Evolutionary conservation across 805 yeast species (phyloP), one percentile per base, ranked within the genome.

Genomic region (Limtongia smithiae): DNA sequence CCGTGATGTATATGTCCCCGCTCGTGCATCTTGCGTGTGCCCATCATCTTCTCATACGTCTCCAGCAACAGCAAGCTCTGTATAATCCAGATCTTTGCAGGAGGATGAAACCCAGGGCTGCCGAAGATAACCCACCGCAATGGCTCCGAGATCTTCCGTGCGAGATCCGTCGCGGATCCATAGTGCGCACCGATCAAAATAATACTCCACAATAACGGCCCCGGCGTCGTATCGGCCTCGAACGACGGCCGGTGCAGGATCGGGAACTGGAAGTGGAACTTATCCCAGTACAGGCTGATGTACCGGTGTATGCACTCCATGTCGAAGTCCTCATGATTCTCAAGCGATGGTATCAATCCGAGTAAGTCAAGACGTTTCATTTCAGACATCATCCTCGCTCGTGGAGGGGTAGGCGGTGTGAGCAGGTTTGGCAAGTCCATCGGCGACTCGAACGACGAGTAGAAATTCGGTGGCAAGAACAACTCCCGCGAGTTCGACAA

Each of bases 1-100:
- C 93, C 95, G 65, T 88, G 96, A 63, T 88, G 95, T 18, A 88
- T 70, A 65, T 83, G 91, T 0, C 86, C 85, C 41, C 96, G 67
- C 66, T 88, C 96, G 63, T 87, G 96, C 59, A 85, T 66, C 36
- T 70, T 68, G 58, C 96, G 69, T 40, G 78, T 76, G 0, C 87
- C 72, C 59, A 83, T 81, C 50, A 83, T 76, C 68, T 87, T 85
- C 63, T 87, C 96, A 62, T 79, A 82, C 68, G 81, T 81, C 62
- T 87, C 95, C 21, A 88, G 63, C 55, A 88, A 63, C 51, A 83
- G 65, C 53, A 87, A 71, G 58, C 86, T 74, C 65, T 88, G 96
- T 41, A 88, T 71, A 11, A 87, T 78, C 83, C 89, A 86, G 6
- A 83, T 70, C 55, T 74, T 74, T 0, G 89, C 83, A 0, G 96